These are phyloP conservation scores for Aspergillus fructus DNA, from an alignment of 2,329 filamentous ascomycete genomes.

Conservation along the genomic window DNA sequence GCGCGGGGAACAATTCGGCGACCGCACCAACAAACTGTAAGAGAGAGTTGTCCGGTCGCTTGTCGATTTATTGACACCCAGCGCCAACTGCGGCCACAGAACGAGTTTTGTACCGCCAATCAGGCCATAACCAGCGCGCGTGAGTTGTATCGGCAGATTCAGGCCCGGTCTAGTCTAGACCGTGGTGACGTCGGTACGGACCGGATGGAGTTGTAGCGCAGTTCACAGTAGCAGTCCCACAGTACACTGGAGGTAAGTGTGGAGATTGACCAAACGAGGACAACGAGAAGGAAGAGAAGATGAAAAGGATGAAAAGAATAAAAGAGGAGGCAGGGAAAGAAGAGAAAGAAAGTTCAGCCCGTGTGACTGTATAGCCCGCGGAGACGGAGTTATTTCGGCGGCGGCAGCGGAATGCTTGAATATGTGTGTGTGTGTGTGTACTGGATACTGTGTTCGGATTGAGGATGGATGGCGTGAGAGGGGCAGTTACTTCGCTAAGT, in stretches of 20 bases:
- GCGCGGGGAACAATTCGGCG: neutral
- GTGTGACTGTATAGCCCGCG: neutral
- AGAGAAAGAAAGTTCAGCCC: neutral
- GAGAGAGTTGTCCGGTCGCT: neutral
- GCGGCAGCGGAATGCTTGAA: too few relatives aligned
- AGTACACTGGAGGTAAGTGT: too few relatives aligned
- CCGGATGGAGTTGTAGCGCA: too few relatives aligned
- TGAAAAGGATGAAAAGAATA: neutral
- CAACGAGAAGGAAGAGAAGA: neutral
- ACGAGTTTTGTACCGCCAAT: neutral
- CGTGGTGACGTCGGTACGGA: neutral
- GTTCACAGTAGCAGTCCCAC: too few relatives aligned
- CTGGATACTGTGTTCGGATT: neutral
- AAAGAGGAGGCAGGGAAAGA: neutral
- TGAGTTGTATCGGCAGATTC: neutral
- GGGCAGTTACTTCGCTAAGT: neutral
- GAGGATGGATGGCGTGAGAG: neutral
- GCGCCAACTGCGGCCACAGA: neutral
- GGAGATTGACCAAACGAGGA: neutral
- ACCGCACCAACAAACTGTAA: neutral
- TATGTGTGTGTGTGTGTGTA: too few relatives aligned
- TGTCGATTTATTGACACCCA: neutral
- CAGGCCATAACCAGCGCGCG: neutral
- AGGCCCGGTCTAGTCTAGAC: neutral
- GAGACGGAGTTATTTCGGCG: neutral